Conservation (phyloP, 169 alveolate species). For the Eimeria tenella region DNA sequence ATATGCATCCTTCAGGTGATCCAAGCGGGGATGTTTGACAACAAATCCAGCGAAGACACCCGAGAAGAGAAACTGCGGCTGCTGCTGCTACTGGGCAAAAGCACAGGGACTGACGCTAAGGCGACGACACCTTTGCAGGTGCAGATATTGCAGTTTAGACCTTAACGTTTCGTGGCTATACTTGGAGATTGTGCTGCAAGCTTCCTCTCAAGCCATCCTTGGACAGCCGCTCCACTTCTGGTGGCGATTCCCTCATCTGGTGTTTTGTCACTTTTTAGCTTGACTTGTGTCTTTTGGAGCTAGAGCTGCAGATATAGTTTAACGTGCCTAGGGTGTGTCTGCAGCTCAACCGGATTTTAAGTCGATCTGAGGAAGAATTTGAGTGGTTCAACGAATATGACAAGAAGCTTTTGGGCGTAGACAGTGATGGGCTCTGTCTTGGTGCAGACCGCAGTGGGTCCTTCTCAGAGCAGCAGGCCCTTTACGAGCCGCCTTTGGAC, state of each 20-base stretch:
- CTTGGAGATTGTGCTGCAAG: too few relatives aligned
- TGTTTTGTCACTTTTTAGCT: too few relatives aligned
- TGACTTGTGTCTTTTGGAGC: not conserved
- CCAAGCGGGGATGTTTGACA: slow-evolving; percentile 68
- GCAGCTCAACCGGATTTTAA: slow-evolving; percentile 50
- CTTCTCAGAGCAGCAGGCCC: slow-evolving; percentile 30
- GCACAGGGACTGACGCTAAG: slow-evolving; percentile 5
- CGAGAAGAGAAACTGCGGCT: slow-evolving; percentile 64
- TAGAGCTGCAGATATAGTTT: not conserved
- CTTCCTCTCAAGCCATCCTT: too few relatives aligned
- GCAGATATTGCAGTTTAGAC: not conserved
- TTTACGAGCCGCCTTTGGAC: not conserved
- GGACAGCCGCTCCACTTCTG: too few relatives aligned
- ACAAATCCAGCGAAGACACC: slow-evolving; percentile 56
- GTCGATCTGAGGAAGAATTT: slow-evolving; percentile 48
- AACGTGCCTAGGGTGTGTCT: not conserved
- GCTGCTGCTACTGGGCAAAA: slow-evolving; percentile 30
- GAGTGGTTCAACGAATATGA: slow-evolving; percentile 63
- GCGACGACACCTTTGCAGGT: slow-evolving; percentile 61
- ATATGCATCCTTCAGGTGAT: slow-evolving; percentile 41
- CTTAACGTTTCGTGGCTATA: not conserved
- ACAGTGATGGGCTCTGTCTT: slow-evolving; percentile 4
- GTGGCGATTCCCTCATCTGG: too few relatives aligned
- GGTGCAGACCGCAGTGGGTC: not conserved
- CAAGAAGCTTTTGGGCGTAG: slow-evolving; percentile 8